Evolutionary conservation across 441 rosid genomes (phyloP).

Genomic region (Capsella rubella): DNA sequence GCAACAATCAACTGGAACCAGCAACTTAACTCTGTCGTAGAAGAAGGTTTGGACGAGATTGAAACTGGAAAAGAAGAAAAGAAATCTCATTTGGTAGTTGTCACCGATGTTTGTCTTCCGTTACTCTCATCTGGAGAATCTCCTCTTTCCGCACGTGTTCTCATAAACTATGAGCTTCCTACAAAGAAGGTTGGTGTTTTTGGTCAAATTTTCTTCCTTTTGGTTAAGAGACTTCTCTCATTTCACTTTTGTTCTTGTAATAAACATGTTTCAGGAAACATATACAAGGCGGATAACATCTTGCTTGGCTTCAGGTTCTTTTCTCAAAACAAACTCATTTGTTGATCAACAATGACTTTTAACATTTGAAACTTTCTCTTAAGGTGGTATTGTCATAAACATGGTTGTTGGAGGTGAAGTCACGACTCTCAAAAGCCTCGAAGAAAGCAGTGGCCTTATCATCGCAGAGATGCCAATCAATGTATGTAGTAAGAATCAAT

Average conservation of each 20-base stretch:
- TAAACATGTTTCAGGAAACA: slow-evolving; percentile 65
- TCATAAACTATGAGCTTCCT: slow-evolving; percentile 91
- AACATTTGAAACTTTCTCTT: slow-evolving; percentile 26
- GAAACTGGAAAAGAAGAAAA: slow-evolving; percentile 52
- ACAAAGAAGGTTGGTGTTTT: slow-evolving; percentile 60
- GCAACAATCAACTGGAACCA: slow-evolving; percentile 65
- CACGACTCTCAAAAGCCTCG: slow-evolving; percentile 71
- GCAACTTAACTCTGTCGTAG: slow-evolving; percentile 48
- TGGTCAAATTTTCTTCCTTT: not conserved
- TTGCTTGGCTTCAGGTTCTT: slow-evolving; percentile 86
- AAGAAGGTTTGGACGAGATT: slow-evolving; percentile 49
- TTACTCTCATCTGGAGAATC: slow-evolving; percentile 70
- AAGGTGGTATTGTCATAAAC: slow-evolving; percentile 93
- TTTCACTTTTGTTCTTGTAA: not conserved
- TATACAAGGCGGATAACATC: slow-evolving; percentile 73
- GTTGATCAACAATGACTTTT: slow-evolving; percentile 2
- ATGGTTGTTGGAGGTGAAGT: slow-evolving; percentile 97
- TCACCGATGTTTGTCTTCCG: slow-evolving; percentile 87
- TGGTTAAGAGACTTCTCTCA: not conserved
- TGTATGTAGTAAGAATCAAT: slow-evolving; percentile 46
- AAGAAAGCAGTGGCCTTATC: slow-evolving; percentile 71
- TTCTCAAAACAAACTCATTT: not conserved
- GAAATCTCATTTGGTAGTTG: slow-evolving; percentile 72
- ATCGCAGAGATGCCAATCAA: slow-evolving; percentile 94
- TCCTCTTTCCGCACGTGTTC: slow-evolving; percentile 62